Base-by-base conservation (phyloP, 495 filamentous ascomycete genomes). In the Aspergillus olivimuriae region DNA sequence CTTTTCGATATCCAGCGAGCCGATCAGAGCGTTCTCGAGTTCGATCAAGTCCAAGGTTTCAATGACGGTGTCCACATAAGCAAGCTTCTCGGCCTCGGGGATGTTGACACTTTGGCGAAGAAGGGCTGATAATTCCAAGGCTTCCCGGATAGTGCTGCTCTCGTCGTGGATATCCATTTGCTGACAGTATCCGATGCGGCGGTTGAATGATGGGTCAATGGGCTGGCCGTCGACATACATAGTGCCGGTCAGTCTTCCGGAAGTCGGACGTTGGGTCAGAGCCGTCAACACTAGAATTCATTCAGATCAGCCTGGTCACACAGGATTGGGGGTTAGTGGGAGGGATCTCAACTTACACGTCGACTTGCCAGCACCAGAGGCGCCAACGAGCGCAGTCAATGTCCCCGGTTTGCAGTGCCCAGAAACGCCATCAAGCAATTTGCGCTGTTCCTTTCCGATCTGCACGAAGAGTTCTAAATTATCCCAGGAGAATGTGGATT, bases 141-240 rank as follows among this genome's bases (percentile, higher is more conserved):
- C 89, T 62, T 94, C 89, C 11, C 87, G 80, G 20, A 95, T 83
- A 3, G 86, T 94, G 37, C 83, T 77, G 0, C 82, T 82, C 9
- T 81, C 72, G 41, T 91, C 86, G 54, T 94, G 90, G n/a, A 92
- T 75, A 53, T 95, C 90, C 51, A 87, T 78, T 50, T 95, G 89
- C 53, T 95, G 84, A 16, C 84, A 89, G 55, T 91, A 95, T 7
- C 78, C 79, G 0, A 87, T 91, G 10, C 82, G 80, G 23, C 87
- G 76, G 57, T 94, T 89, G 63, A 90, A 92, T 19, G 80, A 77
- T 28, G 74, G 72, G 14, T 80, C 79, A 3, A 81, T 83, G 15
- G 76, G 68, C 28, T 64, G 64, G 30, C 83, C 83, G 52, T 92
- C 86, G 4, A 94, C 82, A 4, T 86, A 65, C 35, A 87, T 75